Conservation (phyloP, 306 rosid species). For the Quercus engelmannii region DNA sequence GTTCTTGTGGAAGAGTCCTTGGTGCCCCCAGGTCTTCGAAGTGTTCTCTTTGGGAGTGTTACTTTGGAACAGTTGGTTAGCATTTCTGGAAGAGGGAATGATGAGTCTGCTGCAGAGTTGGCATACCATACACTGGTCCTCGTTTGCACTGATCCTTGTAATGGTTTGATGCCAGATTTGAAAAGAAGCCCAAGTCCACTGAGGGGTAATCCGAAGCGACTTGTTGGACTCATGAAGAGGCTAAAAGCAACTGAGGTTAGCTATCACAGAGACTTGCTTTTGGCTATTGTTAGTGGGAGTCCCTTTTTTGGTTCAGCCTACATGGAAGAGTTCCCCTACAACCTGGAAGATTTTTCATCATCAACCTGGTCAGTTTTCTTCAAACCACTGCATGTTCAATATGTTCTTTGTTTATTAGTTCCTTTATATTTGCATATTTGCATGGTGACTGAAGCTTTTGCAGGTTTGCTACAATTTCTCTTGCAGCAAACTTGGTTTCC, state of each 20-base stretch:
- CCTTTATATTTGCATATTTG: slow-evolving; percentile 2
- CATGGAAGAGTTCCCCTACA: slow-evolving; percentile 88
- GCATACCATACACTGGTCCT: slow-evolving; percentile 54
- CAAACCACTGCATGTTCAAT: background rate
- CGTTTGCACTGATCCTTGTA: slow-evolving; percentile 79
- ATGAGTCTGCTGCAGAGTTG: slow-evolving; percentile 50
- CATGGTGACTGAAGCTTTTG: slow-evolving; percentile 38
- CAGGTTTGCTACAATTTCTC: slow-evolving; percentile 65
- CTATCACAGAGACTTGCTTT: slow-evolving; percentile 67
- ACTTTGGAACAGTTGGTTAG: slow-evolving; percentile 67
- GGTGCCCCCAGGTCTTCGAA: slow-evolving; percentile 73
- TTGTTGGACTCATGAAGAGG: slow-evolving; percentile 71
- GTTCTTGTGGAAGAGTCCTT: slow-evolving; percentile 64
- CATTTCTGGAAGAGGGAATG: slow-evolving; percentile 65
- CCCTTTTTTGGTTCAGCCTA: slow-evolving; percentile 67
- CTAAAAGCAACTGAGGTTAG: slow-evolving; percentile 53
- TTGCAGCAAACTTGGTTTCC: slow-evolving; percentile 67
- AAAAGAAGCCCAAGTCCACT: slow-evolving; percentile 50
- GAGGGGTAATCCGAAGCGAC: slow-evolving; percentile 69
- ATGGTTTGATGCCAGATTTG: slow-evolving; percentile 85
- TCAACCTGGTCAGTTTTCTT: slow-evolving; percentile 66
- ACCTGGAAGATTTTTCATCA: slow-evolving; percentile 60
- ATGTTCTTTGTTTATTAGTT: slow-evolving; percentile 3
- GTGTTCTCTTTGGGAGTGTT: slow-evolving; percentile 88
- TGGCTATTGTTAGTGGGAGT: slow-evolving; percentile 62